A percentile compares a stretch with the other conserved stretches of the same genome.
Evolutionary conservation across 2,329 filamentous ascomycete genomes (phyloP).

Genomic region (Blumeriella jaapii): DNA sequence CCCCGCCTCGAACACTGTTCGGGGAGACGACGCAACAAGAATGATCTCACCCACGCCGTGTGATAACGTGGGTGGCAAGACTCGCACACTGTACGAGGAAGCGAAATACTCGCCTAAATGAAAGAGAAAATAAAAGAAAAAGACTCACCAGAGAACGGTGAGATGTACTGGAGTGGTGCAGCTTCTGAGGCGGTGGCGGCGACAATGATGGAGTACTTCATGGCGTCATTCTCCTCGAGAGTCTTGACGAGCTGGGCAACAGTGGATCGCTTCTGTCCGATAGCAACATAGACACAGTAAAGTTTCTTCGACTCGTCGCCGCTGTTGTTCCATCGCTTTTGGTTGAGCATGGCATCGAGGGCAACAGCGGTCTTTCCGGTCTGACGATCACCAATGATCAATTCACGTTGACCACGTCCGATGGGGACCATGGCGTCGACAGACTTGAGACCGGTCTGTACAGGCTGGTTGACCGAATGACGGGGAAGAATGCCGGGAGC

Average conservation of each 20-base stretch:
- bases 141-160: background rate
- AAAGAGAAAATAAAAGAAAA: no score
- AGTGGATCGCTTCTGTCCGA: slow-evolving; percentile 98
- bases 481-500: slow-evolving; percentile 96
- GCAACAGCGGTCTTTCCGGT: slow-evolving; percentile 99
- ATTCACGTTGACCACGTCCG: slow-evolving; percentile 98
- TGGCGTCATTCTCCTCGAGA: slow-evolving; percentile 97
- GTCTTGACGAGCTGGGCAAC: slow-evolving; percentile 99
- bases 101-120: no score
- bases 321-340: slow-evolving; percentile 91
- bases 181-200: slow-evolving; percentile 97
- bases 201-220: slow-evolving; percentile 94
- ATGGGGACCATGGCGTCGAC: slow-evolving; percentile 99
- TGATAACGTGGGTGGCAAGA: no score
- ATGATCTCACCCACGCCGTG: no score
- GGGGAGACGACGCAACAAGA: no score
- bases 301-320: slow-evolving; percentile 95
- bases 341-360: slow-evolving; percentile 97
- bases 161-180: slow-evolving; percentile 33
- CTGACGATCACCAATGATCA: slow-evolving; percentile 99
- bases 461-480: slow-evolving; percentile 93
- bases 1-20: no score
- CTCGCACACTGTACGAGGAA: no score
- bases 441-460: slow-evolving; percentile 98
- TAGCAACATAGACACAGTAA: slow-evolving; percentile 98